Evolutionary conservation across 305 asterid species (phyloP).

Genomic region (Fraxinus paxiana): DNA sequence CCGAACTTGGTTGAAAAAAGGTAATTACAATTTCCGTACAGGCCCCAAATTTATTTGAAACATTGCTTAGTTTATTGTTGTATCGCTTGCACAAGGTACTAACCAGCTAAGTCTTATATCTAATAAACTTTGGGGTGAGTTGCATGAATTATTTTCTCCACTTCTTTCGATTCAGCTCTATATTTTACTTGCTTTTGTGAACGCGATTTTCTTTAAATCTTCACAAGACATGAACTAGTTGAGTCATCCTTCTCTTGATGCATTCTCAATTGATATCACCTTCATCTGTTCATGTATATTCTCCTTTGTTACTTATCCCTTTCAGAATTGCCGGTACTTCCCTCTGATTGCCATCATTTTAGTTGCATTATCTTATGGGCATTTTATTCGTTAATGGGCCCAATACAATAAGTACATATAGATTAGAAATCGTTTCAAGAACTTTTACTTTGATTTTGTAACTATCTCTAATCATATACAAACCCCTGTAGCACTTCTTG

Average conservation of each 20-base stretch:
- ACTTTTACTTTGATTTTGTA: no score
- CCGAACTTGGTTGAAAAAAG: conserved; percentile 38
- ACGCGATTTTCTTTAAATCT: background rate
- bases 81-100: background rate
- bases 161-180: background rate
- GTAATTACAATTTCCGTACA: conserved; percentile 29
- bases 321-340: no score
- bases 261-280: background rate
- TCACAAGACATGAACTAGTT: background rate
- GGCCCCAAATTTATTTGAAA: background rate
- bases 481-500: no score
- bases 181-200: background rate
- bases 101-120: background rate
- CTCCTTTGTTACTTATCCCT: no score
- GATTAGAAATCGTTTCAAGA: no score
- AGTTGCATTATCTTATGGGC: no score
- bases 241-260: background rate
- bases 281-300: no score
- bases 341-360: no score
- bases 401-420: no score
- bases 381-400: no score
- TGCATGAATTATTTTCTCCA: background rate
- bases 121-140: background rate
- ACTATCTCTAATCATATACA: no score
- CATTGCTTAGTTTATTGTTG: background rate